Base-by-base conservation (phyloP, 139 green algal genomes). In the Volvox reticuliferus region DNA sequence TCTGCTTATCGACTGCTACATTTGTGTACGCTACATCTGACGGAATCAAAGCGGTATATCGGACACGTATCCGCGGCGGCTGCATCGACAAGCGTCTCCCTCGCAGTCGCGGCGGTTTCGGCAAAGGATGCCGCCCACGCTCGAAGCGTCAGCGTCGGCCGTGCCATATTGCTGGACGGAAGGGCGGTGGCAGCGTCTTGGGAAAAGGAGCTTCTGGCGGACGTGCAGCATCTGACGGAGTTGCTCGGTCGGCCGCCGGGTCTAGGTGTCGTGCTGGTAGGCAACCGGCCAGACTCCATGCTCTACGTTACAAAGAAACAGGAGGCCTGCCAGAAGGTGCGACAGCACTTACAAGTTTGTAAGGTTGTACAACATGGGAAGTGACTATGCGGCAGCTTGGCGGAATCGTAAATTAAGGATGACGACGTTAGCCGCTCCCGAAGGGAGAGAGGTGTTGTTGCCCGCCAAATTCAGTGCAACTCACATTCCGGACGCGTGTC, bases 231-330 rank as follows among this genome's bases (percentile, higher is more conserved):
- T 2, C 65, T 97, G 63, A 82, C 82, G 22, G 19, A 67, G 1
- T 22, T 81, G 26, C 76, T 94, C 14, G 89, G 92, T 12, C 87
- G 96, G 16, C 91, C 92, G 12, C 98, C 98, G 19, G 96, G 97
- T 0, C 93, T 99, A 63, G 97, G 96, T 20, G 98, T 99, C 1
- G 95, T 99, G 28, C 91, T 99, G 2, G 98, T 99, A 17, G 98
- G 98, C 63, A 88, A 93, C 24, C 96, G 98, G 13, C 97, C 97
- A 32, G 98, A 99, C 93, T 98, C 95, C 50, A 76, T 96, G 86
- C 96, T 99, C 17, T 99, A 99, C 89, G 98, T 99, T 28, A 90
- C 95, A 18, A 97, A 94, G 44, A 99, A 99, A 92, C 95, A 97
- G 82, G 98, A 98, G 92, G 97, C 96, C 0, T 99, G 97, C 92